Percentiles rank a stretch among this genome's conserved stretches.
These are phyloP conservation scores for Talaromyces marneffei DNA, from an alignment of 2,329 filamentous ascomycete species.

Conservation along the genomic window DNA sequence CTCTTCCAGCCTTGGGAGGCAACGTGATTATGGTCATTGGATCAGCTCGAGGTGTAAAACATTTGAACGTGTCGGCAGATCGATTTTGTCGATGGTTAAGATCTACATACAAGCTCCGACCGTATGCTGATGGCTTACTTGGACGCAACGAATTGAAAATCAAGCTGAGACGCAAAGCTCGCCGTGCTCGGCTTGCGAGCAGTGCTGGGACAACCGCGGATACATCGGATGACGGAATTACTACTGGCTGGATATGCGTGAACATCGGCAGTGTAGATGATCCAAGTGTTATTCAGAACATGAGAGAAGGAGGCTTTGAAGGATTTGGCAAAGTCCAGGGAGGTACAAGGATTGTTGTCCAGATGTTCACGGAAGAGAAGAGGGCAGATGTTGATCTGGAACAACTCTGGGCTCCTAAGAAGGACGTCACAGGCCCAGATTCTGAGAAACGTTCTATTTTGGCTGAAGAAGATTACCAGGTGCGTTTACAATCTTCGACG, in stretches of 20 bases:
- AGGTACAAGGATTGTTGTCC: slow-evolving; percentile 60
- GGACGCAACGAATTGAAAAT: slow-evolving; percentile 88
- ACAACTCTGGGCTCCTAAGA: slow-evolving; percentile 53
- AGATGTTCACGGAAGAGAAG: slow-evolving; percentile 68
- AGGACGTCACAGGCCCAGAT: slow-evolving; percentile 12
- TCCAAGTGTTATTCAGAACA: slow-evolving; percentile 30
- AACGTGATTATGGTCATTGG: slow-evolving; percentile 90
- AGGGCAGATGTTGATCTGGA: slow-evolving; percentile 62
- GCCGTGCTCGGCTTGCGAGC: slow-evolving; percentile 73
- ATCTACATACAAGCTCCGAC: slow-evolving; percentile 63
- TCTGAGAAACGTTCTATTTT: background rate
- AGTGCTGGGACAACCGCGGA: slow-evolving; percentile 54
- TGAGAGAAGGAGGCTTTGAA: slow-evolving; percentile 47
- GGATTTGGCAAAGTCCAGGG: slow-evolving; percentile 64
- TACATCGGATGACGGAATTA: slow-evolving; percentile 74
- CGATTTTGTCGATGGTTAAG: slow-evolving; percentile 83
- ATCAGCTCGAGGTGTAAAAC: slow-evolving; percentile 85
- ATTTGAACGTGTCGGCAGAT: slow-evolving; percentile 85
- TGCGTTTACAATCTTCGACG: slow-evolving; percentile 20
- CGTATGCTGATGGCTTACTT: slow-evolving; percentile 79
- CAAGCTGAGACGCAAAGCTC: slow-evolving; percentile 72
- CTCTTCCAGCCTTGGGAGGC: slow-evolving; percentile 77
- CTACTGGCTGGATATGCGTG: slow-evolving; percentile 94
- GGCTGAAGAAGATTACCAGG: slow-evolving; percentile 15
- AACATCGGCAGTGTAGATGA: slow-evolving; percentile 69